Evolutionary conservation across 2,329 filamentous ascomycete species (phyloP), one percentile per base, ranked within the genome.

Genomic region (Aspergillus hortae): DNA sequence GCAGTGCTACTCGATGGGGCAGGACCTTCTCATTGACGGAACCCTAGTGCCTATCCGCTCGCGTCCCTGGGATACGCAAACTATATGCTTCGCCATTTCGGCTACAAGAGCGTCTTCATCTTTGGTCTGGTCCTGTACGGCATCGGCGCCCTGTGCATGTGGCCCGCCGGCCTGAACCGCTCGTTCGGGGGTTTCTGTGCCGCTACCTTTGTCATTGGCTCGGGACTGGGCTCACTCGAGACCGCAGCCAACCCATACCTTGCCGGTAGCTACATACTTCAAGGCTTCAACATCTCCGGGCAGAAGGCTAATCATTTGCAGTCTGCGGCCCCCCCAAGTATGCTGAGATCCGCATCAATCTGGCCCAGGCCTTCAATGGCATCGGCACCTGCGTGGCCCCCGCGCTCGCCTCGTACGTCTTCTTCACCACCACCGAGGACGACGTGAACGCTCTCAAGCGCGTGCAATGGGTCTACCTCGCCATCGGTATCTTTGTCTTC

Each of bases 381-480:
- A 82, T 90, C 44, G 88, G 87, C 33, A 86, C 86, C 7, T 84
- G 92, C 9, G 69, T 92, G 19, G 88, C 87, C 0, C 88, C 88
- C 1, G 81, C 90, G 0, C 76, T 91, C 7, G 88, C 86, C 41
- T 87, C 85, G 1, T 85, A 86, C 54, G 86, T 87, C 51, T 88
- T 91, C 71, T 91, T 91, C 73, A 81, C 79, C 51, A 74, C 78
- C 11, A 78, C 88, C 7, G 80, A 82, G 44, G 76, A 79, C 51
- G 79, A 82, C 48, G 74, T 80, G 9, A 68, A 71, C 27, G 81
- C 80, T 1, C 77, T 94, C 3, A 77, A 78, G 57, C 84, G 85
- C 51, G 88, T 91, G 1, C 87, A 91, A 69, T 91, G 85, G 83
- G 85, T 89, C 0, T 94, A 94, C 61, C 80, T 94, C n/a, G 87